Base-by-base conservation (phyloP, 306 rosid species). In the Rubus parviflorus region DNA sequence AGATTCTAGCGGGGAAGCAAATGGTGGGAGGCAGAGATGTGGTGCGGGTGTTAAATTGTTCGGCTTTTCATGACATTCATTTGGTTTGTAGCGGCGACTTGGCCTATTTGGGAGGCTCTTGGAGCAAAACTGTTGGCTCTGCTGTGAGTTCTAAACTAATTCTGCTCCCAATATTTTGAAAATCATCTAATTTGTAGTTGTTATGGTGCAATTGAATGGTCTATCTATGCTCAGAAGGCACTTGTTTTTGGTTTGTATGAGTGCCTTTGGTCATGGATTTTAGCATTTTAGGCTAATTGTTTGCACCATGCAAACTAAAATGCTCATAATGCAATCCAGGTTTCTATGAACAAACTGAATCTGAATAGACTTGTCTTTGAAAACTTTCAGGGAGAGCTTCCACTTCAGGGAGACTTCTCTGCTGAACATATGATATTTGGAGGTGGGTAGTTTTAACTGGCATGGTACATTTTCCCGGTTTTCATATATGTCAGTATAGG, bases 381-480 rank as follows among this genome's bases (percentile, higher is more conserved):
- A 76, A 58, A 78, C 51, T 58, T 85, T 61, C 93, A 95, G 98
- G 97, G 98, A 77, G 98, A 95, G 77, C 76, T 94, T 82, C 97
- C 97, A 0, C 94, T 95, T 23, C 98, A 95, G 83, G 98, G 98
- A 69, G 97, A 92, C 86, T 95, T 95, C 83, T 92, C 98, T 69
- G 97, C 98, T 11, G 97, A 92, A 64, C 98, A 95, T 90, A 95
- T 95, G 97, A 95, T 95, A 68, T 95, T 90, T 74, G 98, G 98
- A 82, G 97, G 97, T 95, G 81, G 43, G 95, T 85, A 75, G 70
- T 63, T 56, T 54, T 22, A 3, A 70, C 68, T 53, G 15, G 51
- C 60, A 51, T 25, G 41, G 37, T 7, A 4, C 62, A 3, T 11
- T 76, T 74, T 79, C 68, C n/a, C 7, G 10, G 4, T 48, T 68